These are phyloP conservation scores for Dimargaris xerosporica DNA, from an alignment of 192 early-diverging fungal genomes.

Conservation along the genomic window DNA sequence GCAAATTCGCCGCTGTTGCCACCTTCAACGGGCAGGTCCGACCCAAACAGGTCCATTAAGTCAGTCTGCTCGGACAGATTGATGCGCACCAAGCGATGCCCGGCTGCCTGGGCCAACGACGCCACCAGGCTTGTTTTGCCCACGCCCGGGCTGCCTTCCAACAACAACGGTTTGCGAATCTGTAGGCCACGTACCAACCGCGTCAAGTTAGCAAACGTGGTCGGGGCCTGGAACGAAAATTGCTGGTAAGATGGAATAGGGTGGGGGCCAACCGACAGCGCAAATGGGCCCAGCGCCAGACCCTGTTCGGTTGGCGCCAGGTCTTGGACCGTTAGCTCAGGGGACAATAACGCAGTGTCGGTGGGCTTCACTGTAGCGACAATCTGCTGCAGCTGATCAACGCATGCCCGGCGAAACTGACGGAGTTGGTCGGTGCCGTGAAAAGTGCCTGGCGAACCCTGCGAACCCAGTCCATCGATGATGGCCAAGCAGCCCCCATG, in stretches of 20 bases:
- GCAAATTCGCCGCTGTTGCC: constrained; percentile 61
- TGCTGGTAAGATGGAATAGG: constrained; percentile 28
- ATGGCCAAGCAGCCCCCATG: constrained; percentile 87
- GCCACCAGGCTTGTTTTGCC: constrained; percentile 88
- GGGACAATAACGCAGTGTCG: not conserved
- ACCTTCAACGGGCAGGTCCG: constrained; percentile 90
- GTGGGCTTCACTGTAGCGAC: constrained; percentile 24
- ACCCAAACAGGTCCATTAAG: constrained; percentile 95
- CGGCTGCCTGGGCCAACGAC: constrained; percentile 64
- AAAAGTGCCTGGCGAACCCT: constrained; percentile 40
- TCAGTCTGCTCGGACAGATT: constrained; percentile 98
- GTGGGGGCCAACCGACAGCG: constrained; percentile 45
- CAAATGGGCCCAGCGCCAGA: constrained; percentile 73
- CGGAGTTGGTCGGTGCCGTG: constrained; percentile 27
- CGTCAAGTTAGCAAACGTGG: constrained; percentile 72
- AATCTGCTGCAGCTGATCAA: constrained; percentile 22
- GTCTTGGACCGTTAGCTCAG: not conserved
- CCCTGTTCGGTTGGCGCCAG: constrained; percentile 13
- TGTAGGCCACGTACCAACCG: constrained; percentile 82
- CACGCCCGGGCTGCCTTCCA: constrained; percentile 96
- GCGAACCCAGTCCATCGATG: constrained; percentile 82
- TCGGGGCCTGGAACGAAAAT: constrained; percentile 82
- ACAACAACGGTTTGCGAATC: constrained; percentile 74
- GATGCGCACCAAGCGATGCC: constrained; percentile 78
- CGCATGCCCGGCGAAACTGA: constrained; percentile 31